Percentiles rank a stretch among this genome's conserved stretches.
These are phyloP conservation scores for Leccinum variabile DNA, from an alignment of 1,284 basidiomycete species.

Conservation along the genomic window DNA sequence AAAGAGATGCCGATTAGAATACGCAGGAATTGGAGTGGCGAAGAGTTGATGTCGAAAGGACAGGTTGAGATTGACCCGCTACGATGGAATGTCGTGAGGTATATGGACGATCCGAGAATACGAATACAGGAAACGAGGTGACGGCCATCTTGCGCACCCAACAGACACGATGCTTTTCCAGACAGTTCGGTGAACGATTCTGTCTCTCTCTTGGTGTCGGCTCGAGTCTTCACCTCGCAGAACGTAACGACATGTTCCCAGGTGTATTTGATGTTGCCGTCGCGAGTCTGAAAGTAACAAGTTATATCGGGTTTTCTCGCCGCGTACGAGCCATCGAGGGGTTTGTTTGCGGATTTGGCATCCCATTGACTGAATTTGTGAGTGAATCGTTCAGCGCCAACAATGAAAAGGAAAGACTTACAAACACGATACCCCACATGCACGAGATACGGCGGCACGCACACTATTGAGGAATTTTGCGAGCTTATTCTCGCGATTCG, in stretches of 20 bases:
- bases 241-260: neutral
- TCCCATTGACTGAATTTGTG: neutral
- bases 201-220: neutral
- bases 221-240: neutral
- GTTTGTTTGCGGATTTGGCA: neutral
- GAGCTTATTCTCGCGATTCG: no score
- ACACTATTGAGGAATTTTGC: no score
- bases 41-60: neutral
- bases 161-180: neutral
- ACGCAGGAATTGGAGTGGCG: neutral
- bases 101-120: neutral
- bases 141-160: neutral
- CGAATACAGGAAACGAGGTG: neutral
- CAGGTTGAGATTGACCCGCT: neutral
- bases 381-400: no score
- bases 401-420: no score
- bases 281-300: neutral
- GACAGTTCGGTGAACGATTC: neutral
- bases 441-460: no score
- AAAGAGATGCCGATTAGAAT: neutral
- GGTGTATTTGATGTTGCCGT: neutral
- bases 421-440: no score
- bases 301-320: conserved; percentile 1
- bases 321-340: neutral
- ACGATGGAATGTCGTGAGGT: neutral